Base-by-base conservation (phyloP, 148 eudicot genomes). In the Diospyros lotus region DNA sequence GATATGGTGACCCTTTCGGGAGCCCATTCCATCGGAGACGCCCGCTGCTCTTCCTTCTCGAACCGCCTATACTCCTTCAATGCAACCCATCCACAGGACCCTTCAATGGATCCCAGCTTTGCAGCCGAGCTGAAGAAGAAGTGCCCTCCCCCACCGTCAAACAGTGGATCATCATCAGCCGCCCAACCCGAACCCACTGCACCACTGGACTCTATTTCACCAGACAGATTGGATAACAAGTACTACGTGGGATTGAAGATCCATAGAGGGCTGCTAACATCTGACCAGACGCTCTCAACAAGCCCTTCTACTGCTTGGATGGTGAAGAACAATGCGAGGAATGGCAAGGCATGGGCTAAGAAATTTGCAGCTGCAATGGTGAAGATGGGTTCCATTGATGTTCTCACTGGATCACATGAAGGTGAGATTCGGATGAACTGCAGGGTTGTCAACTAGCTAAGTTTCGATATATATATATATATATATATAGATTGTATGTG, bases 1-100 rank as follows among this genome's bases (percentile, higher is more conserved):
- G 90, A 87, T 4, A 82, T 87, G 78, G 90, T 87, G 4, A 72
- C 80, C 0, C 82, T 84, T 44, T 86, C 89, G 7, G 89, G 89
- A 3, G 83, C 87, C 11, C 89, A 86, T 41, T 86, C 88, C 4
- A 80, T 82, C 10, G 89, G 89, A 0, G 74, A 54, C 2, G 68
- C 84, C 4, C 82, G 78, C 44, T 81, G 87, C 73, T 46, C 73
- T 17, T 65, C 81, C n/a, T 77, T 86, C 46, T 63, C 79, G 7
- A 18, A 50, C 1, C 80, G 87, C 42, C 83, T 86, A 6, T 79
- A 79, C 67, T 60, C 79, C 5, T 18, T 48, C 13, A 28, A 28
- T 28, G 28, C 28, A 28, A 28, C 28, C 28, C 28, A 28, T 28
- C 28, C 28, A 28, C 62, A 14, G 18, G 87, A 84, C 46, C 81